A percentile compares a stretch with the other conserved stretches of the same genome.
Evolutionary conservation across 2,329 filamentous ascomycete genomes (phyloP).

Genomic region (Phialophora tarda): DNA sequence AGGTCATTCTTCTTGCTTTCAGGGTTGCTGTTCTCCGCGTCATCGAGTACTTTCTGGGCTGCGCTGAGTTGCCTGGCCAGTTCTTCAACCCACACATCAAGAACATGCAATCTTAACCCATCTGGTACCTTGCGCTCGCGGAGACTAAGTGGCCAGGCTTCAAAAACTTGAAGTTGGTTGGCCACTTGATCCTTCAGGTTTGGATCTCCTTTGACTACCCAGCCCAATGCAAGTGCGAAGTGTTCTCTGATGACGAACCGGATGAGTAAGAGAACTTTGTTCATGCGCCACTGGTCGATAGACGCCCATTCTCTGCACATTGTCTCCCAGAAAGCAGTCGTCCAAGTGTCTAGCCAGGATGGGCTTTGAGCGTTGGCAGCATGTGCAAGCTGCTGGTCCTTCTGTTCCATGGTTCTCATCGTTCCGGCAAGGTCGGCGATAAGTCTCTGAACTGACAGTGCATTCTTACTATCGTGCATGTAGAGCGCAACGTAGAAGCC

Average conservation of each 20-base stretch:
- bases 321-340: constrained; percentile 70
- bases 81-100: constrained; percentile 94
- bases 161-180: constrained; percentile 24
- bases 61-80: constrained; percentile 47
- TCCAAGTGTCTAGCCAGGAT: constrained; percentile 33
- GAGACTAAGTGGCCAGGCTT: constrained; percentile 49
- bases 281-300: constrained; percentile 78
- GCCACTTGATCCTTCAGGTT: constrained; percentile 39
- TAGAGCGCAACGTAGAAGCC: constrained; percentile 39
- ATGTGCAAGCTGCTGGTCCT: constrained; percentile 16
- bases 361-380: background rate
- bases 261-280: constrained; percentile 90
- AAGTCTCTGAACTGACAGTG: constrained; percentile 37
- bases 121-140: constrained; percentile 69
- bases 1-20: constrained; percentile 8
- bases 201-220: constrained; percentile 26
- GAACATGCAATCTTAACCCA: constrained; percentile 81
- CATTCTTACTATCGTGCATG: constrained; percentile 41
- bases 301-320: constrained; percentile 71
- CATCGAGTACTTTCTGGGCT: constrained; percentile 13
- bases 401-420: constrained; percentile 26
- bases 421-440: constrained; percentile 34
- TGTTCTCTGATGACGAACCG: constrained; percentile 57
- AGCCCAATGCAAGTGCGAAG: constrained; percentile 33
- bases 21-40: background rate